Evolutionary conservation across 1,284 basidiomycete genomes (phyloP).

Genomic region (Ceratorhiza oryzae-sativae): DNA sequence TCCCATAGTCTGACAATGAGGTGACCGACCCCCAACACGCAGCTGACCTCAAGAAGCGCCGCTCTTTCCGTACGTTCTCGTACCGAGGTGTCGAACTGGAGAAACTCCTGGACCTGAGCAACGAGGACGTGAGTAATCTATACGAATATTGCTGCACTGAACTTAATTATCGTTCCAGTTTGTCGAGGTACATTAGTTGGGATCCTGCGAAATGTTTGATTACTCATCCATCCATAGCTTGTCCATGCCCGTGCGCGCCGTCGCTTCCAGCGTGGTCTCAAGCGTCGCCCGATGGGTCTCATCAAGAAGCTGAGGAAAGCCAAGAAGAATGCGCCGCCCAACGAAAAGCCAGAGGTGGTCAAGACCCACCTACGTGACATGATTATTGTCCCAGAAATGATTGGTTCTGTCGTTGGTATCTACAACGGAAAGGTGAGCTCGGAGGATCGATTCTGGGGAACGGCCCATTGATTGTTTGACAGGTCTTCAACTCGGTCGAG

Average conservation of each 20-base stretch:
- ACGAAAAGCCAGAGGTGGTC: slow-evolving; percentile 98
- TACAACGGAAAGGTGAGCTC: slow-evolving; percentile 91
- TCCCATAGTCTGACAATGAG: slow-evolving; percentile 70
- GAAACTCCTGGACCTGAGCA: slow-evolving; percentile 94
- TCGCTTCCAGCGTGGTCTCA: slow-evolving; percentile 98
- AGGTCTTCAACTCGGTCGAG: slow-evolving; percentile 96
- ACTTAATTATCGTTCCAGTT: slow-evolving; percentile 57
- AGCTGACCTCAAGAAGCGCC: slow-evolving; percentile 95
- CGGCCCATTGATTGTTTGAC: not conserved
- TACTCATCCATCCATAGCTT: slow-evolving; percentile 62
- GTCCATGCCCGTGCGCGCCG: slow-evolving; percentile 98
- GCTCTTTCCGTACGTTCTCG: slow-evolving; percentile 98
- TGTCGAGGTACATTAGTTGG: slow-evolving; percentile 66
- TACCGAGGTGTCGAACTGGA: slow-evolving; percentile 98
- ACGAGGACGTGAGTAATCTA: slow-evolving; percentile 78
- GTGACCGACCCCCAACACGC: slow-evolving; percentile 88
- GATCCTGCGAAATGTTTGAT: not conserved
- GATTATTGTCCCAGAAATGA: slow-evolving; percentile 99
- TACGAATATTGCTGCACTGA: not conserved
- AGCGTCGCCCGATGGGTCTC: slow-evolving; percentile 97
- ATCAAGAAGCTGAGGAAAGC: slow-evolving; percentile 99
- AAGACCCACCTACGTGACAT: slow-evolving; percentile 99
- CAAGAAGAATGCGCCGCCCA: slow-evolving; percentile 97
- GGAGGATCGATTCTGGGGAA: not conserved
- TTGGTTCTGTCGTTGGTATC: slow-evolving; percentile 94